A percentile compares a stretch with the other conserved stretches of the same genome.
These are phyloP conservation scores for Rhynchosporium agropyri DNA, from an alignment of 2,329 filamentous ascomycete genomes.

Conservation along the genomic window DNA sequence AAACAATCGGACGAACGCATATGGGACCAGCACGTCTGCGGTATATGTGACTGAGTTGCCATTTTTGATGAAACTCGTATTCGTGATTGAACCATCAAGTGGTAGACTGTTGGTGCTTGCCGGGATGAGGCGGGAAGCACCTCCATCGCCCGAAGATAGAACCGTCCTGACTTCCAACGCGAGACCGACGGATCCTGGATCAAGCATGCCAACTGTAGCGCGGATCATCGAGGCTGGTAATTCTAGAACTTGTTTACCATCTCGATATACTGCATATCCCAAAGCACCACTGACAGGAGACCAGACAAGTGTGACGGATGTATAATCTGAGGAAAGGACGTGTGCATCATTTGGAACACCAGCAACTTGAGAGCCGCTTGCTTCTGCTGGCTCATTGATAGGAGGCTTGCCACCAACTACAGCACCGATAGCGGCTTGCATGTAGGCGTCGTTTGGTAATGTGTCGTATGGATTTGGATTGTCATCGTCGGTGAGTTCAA, in stretches of 20 bases:
- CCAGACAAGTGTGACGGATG: background rate
- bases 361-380: background rate
- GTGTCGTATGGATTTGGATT: slow-evolving; percentile 25
- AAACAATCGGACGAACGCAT: slow-evolving; percentile 4
- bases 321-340: background rate
- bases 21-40: background rate
- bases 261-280: background rate
- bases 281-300: background rate
- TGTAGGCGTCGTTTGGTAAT: slow-evolving; percentile 25
- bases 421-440: slow-evolving; percentile 20
- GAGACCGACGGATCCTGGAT: background rate
- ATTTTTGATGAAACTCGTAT: background rate
- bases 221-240: background rate
- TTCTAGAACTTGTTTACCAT: background rate
- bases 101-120: background rate
- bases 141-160: background rate
- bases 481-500: slow-evolving; percentile 11
- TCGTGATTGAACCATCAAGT: background rate
- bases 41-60: background rate
- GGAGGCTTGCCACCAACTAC: slow-evolving; percentile 15
- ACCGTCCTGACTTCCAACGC: background rate
- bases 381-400: background rate
- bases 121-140: background rate
- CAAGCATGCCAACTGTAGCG: background rate
- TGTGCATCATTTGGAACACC: background rate